Evolutionary conservation across 768 basidiomycete genomes (phyloP).

Genomic region (Amanita brunnescens): DNA sequence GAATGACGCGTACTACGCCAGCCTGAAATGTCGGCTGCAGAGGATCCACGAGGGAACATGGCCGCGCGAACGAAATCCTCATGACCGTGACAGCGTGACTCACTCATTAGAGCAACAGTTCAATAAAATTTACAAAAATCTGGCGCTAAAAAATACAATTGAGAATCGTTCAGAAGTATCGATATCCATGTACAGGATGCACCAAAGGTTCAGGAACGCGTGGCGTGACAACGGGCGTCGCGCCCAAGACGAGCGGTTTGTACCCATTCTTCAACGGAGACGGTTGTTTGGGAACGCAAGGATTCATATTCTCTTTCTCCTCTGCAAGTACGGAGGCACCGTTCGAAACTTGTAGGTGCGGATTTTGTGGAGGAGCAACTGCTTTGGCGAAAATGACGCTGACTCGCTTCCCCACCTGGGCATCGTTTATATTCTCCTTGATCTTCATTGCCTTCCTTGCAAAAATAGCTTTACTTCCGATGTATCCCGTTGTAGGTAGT

Average conservation of each 20-base stretch:
- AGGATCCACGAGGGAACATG: constrained; percentile 21
- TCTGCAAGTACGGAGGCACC: neutral
- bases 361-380: neutral
- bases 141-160: neutral
- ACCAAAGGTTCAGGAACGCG: neutral
- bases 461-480: neutral
- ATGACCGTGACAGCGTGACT: constrained; percentile 6
- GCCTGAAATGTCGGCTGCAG: constrained; percentile 16
- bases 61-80: constrained; percentile 3
- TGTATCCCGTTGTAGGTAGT: neutral
- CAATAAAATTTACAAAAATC: neutral
- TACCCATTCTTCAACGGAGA: constrained; percentile 4
- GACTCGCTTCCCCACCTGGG: neutral
- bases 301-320: neutral
- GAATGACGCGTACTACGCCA: constrained; percentile 78
- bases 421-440: neutral
- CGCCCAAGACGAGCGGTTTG: neutral
- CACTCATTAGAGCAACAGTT: neutral
- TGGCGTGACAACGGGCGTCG: neutral
- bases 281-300: neutral
- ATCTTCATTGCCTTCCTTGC: neutral
- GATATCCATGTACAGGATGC: constrained; percentile 5
- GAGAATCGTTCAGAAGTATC: constrained; percentile 1
- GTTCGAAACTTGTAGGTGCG: neutral
- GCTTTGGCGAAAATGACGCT: neutral